Evolutionary conservation across 768 basidiomycete genomes (phyloP).

Genomic region (Mycena vitilis): DNA sequence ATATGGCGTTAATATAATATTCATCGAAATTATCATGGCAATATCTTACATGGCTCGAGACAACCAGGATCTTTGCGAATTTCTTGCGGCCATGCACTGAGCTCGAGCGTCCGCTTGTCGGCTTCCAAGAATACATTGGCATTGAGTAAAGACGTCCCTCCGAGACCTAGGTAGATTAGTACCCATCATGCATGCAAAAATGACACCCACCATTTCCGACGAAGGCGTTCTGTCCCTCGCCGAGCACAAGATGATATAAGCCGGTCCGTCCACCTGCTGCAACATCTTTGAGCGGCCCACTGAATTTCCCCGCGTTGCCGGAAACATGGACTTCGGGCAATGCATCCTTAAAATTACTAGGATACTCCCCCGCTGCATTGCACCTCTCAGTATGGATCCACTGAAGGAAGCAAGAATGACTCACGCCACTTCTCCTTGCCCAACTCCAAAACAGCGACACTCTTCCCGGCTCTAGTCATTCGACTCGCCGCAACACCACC

Average conservation of each 20-base stretch:
- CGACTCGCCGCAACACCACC: constrained; percentile 37
- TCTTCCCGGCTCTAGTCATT: constrained; percentile 37
- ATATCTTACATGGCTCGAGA: constrained; percentile 34
- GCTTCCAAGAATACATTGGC: constrained; percentile 37
- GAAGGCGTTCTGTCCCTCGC: constrained; percentile 38
- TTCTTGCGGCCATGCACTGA: constrained; percentile 34
- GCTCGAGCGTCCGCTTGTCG: constrained; percentile 33
- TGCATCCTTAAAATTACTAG: constrained; percentile 23
- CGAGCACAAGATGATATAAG: constrained; percentile 35
- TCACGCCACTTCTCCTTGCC: constrained; percentile 38
- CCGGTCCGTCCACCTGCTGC: constrained; percentile 31
- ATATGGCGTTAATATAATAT: background rate
- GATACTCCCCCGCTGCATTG: constrained; percentile 36
- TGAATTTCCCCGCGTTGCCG: constrained; percentile 26
- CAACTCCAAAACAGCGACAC: constrained; percentile 34
- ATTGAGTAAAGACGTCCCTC: constrained; percentile 37
- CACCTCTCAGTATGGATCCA: background rate
- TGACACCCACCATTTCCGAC: constrained; percentile 33
- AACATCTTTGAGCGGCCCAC: constrained; percentile 25
- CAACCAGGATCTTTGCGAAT: constrained; percentile 27
- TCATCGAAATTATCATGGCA: background rate
- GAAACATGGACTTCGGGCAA: constrained; percentile 29
- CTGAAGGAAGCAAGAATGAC: background rate
- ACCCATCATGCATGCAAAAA: background rate
- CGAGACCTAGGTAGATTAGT: constrained; percentile 30